Percentiles rank a stretch among this genome's conserved stretches.
Conservation (phyloP, 352 stramenopile genomes). For the Globisporangium ultimum region DNA sequence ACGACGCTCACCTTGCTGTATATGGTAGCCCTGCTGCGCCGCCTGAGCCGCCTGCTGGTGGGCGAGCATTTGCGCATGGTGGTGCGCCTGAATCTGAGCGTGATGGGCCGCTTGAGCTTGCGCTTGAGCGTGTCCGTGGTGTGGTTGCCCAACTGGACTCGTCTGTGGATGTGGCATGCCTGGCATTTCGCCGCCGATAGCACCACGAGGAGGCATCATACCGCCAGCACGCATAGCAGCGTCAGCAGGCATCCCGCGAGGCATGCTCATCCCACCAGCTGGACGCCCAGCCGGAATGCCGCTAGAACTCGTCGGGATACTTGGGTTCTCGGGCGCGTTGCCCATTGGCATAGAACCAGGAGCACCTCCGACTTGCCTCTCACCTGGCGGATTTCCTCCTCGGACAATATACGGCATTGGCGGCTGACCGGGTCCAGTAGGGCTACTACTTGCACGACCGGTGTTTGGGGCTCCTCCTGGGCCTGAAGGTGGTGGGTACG, state of each 20-base stretch:
- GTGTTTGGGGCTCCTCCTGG: slow-evolving; percentile 11
- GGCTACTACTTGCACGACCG: slow-evolving; percentile 9
- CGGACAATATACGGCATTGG: slow-evolving; percentile 4
- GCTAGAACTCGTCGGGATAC: too few relatives aligned
- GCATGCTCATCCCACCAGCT: slow-evolving; percentile 54
- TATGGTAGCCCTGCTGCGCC: slow-evolving; percentile 20
- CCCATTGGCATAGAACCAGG: too few relatives aligned
- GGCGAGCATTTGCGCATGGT: slow-evolving; percentile 13
- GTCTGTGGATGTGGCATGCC: slow-evolving; percentile 62
- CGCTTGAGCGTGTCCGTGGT: slow-evolving; percentile 60
- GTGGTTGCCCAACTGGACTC: slow-evolving; percentile 36
- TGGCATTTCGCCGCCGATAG: slow-evolving; percentile 61
- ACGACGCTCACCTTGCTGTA: slow-evolving; percentile 31
- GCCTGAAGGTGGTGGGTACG: slow-evolving; percentile 43
- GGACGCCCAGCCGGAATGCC: too few relatives aligned
- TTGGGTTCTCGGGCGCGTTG: too few relatives aligned
- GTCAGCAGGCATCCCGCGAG: slow-evolving; percentile 53
- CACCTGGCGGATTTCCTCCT: slow-evolving; percentile 22
- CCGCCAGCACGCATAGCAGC: slow-evolving; percentile 43
- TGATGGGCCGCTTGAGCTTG: slow-evolving; percentile 60
- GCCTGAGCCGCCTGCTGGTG: slow-evolving; percentile 15
- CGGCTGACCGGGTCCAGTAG: neutral
- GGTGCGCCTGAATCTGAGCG: slow-evolving; percentile 29
- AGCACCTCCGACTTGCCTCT: neutral
- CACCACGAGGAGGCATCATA: slow-evolving; percentile 65